These are phyloP conservation scores for Beauveria caledonica DNA, from an alignment of 2,329 filamentous ascomycete genomes.

Conservation along the genomic window DNA sequence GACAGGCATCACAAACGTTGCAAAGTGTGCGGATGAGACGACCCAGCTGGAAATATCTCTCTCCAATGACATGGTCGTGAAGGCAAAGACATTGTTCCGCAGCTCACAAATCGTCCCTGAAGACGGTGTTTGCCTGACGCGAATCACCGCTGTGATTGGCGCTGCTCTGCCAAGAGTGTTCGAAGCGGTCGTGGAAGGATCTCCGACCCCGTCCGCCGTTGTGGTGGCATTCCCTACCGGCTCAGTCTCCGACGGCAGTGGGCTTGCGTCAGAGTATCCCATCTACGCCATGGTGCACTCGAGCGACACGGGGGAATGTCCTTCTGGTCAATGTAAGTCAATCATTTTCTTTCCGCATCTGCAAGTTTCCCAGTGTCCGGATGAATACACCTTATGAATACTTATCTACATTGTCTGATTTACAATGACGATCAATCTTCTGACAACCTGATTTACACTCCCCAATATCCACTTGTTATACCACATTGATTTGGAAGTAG, in stretches of 20 bases:
- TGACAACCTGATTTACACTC: constrained; percentile 73
- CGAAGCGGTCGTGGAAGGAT: constrained; percentile 61
- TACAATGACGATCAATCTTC: constrained; percentile 78
- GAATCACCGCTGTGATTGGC: constrained; percentile 61
- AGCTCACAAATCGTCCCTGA: constrained; percentile 25
- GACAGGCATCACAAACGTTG: constrained; percentile 47
- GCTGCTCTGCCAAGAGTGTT: constrained; percentile 61
- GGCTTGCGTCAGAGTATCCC: constrained; percentile 33
- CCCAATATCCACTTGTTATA: constrained; percentile 15
- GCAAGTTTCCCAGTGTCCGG: constrained; percentile 46
- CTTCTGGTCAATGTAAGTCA: constrained; percentile 78
- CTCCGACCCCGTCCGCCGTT: constrained; percentile 65
- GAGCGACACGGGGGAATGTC: constrained; percentile 88
- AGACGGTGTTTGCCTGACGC: constrained; percentile 36
- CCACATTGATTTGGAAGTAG: constrained; percentile 7
- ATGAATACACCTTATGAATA: constrained; percentile 78
- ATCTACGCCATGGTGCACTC: constrained; percentile 67
- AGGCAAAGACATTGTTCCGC: constrained; percentile 45
- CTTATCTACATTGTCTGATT: constrained; percentile 99
- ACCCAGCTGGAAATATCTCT: constrained; percentile 40
- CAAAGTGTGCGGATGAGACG: constrained; percentile 11
- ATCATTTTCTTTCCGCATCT: constrained; percentile 13
- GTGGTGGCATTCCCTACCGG: constrained; percentile 58
- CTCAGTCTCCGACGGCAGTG: constrained; percentile 30
- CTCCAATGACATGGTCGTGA: constrained; percentile 49